Evolutionary conservation across 148 eudicot genomes (phyloP).

Genomic region (Arctostaphylos glauca): DNA sequence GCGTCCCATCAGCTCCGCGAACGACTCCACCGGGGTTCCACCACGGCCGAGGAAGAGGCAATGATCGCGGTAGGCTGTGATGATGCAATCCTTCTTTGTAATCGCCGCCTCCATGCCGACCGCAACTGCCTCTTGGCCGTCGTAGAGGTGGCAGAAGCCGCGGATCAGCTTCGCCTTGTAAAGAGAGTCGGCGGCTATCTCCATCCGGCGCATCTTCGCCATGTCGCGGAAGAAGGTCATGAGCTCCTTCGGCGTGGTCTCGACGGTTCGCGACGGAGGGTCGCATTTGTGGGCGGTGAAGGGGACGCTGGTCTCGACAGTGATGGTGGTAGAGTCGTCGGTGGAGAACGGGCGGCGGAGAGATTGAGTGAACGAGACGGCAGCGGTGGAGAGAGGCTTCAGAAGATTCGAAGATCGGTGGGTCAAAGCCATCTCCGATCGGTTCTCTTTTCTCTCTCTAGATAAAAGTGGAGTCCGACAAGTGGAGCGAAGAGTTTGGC

Average conservation of each 20-base stretch:
- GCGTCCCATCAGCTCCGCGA: constrained; percentile 83
- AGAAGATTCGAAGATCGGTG: constrained; percentile 26
- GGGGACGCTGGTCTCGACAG: constrained; percentile 73
- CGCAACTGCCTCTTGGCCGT: constrained; percentile 92
- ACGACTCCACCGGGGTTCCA: constrained; percentile 51
- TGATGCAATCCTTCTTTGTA: constrained; percentile 59
- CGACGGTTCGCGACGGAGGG: constrained; percentile 64
- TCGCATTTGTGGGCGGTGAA: constrained; percentile 79
- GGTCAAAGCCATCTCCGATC: constrained; percentile 32
- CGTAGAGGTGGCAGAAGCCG: constrained; percentile 91
- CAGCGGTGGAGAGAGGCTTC: constrained; percentile 21
- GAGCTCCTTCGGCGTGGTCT: constrained; percentile 59
- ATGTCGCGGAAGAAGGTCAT: constrained; percentile 67
- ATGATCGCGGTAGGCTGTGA: constrained; percentile 89
- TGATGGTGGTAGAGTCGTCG: constrained; percentile 46
- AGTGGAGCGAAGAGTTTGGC: neutral
- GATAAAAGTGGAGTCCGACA: neutral
- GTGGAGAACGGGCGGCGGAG: constrained; percentile 40
- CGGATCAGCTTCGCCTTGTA: constrained; percentile 89
- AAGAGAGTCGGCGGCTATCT: constrained; percentile 92
- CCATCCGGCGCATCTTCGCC: constrained; percentile 86
- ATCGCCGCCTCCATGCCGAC: constrained; percentile 95
- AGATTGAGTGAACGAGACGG: constrained; percentile 22
- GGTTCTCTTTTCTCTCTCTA: neutral
- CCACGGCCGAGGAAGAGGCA: constrained; percentile 77